Percentiles rank a stretch among this genome's conserved stretches.
Conservation (phyloP, 2,329 filamentous ascomycete species). For the Exophiala calicioides region DNA sequence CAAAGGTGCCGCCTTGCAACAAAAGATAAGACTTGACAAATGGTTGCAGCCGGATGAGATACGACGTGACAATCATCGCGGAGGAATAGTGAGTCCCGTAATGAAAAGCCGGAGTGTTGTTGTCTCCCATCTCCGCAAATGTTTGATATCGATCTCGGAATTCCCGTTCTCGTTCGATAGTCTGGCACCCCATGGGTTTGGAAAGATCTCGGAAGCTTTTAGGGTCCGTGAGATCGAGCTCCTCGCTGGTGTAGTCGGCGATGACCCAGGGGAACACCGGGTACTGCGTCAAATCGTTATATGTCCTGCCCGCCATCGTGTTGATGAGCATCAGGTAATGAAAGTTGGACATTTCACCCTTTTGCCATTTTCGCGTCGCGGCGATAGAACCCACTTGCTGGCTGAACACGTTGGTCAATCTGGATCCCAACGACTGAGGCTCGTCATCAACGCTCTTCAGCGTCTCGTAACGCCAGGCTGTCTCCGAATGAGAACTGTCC, state of each 20-base stretch:
- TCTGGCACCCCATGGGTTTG: constrained; percentile 96
- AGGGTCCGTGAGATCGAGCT: constrained; percentile 82
- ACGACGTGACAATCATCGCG: constrained; percentile 97
- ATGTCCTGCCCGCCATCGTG: constrained; percentile 92
- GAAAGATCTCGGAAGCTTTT: constrained; percentile 85
- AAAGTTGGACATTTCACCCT: constrained; percentile 96
- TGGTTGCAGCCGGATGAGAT: constrained; percentile 89
- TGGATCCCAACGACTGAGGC: constrained; percentile 73
- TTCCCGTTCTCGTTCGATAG: constrained; percentile 69
- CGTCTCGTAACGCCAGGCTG: constrained; percentile 87
- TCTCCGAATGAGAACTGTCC: constrained; percentile 76
- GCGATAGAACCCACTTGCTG: constrained; percentile 77
- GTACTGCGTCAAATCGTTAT: constrained; percentile 97
- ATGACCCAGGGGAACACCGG: constrained; percentile 97
- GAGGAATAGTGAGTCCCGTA: constrained; percentile 99
- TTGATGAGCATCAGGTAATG: constrained; percentile 99
- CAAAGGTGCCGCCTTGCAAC: constrained; percentile 92
- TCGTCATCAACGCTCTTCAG: constrained; percentile 67
- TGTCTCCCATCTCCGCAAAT: constrained; percentile 86
- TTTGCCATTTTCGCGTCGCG: constrained; percentile 84
- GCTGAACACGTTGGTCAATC: constrained; percentile 90
- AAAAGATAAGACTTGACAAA: constrained; percentile 95
- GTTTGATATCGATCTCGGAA: constrained; percentile 83
- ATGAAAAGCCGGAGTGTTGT: constrained; percentile 76
- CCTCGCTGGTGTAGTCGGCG: constrained; percentile 91